A percentile compares a stretch with the other conserved stretches of the same genome.
Conservation (phyloP, 371 early-diverging fungal genomes). For the Phascolomyces articulosus region DNA sequence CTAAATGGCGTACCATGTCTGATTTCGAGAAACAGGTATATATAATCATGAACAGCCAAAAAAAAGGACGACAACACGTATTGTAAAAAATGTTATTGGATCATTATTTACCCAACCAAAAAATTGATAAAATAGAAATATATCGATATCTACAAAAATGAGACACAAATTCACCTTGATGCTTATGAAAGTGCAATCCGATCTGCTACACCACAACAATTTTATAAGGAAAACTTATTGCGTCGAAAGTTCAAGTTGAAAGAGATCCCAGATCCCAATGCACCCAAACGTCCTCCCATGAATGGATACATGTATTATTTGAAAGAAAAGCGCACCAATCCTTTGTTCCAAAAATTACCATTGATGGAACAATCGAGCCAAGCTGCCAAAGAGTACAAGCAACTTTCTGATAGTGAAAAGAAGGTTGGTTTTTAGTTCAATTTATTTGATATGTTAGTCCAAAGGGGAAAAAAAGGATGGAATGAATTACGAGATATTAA, state of each 20-base stretch:
- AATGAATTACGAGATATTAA: too few species aligned
- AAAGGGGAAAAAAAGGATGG: too few species aligned
- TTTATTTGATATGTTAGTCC: neutral
- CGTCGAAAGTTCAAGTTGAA: slow-evolving; percentile 49
- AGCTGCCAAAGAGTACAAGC: slow-evolving; percentile 29
- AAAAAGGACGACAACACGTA: too few species aligned
- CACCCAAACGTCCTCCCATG: slow-evolving; percentile 56
- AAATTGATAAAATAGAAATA: slow-evolving; percentile 24
- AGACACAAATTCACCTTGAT: slow-evolving; percentile 26
- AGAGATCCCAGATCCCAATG: slow-evolving; percentile 61
- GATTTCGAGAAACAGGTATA: slow-evolving; percentile 44
- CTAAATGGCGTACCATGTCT: slow-evolving; percentile 28
- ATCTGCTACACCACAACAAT: slow-evolving; percentile 53
- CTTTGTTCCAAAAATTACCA: slow-evolving; percentile 16
- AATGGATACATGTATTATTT: slow-evolving; percentile 48
- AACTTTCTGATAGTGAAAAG: slow-evolving; percentile 25
- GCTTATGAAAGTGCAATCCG: slow-evolving; percentile 36
- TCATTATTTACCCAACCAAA: neutral
- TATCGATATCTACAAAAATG: slow-evolving; percentile 30
- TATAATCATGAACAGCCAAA: neutral
- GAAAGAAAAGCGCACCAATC: slow-evolving; percentile 33
- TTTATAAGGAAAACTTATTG: slow-evolving; percentile 51
- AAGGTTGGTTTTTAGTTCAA: slow-evolving; percentile 15
- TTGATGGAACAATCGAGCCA: slow-evolving; percentile 33
- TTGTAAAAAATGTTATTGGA: neutral